phyloP scores from a whole-genome alignment of 371 early-diverging fungal species.

The Mucor plumbeus region DNA sequence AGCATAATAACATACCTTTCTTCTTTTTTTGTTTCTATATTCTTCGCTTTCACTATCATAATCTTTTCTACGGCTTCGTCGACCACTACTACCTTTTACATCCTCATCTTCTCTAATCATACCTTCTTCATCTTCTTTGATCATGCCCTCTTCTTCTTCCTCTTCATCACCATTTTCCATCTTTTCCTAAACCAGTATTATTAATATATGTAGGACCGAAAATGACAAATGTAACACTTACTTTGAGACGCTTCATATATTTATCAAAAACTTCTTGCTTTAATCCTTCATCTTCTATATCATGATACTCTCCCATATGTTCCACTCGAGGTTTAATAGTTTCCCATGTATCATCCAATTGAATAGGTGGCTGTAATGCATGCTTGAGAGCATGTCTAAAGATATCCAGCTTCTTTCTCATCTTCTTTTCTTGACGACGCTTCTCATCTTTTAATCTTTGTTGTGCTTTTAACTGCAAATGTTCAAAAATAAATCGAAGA shows the following conservation, averaged over 20 bases:
- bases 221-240: conserved; percentile 18
- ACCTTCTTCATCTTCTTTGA: conserved; percentile 42
- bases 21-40: conserved; percentile 28
- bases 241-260: conserved; percentile 70
- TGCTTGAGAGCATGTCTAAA: conserved; percentile 75
- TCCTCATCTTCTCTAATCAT: conserved; percentile 32
- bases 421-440: conserved; percentile 70
- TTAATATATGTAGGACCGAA: background rate
- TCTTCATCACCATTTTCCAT: conserved; percentile 36
- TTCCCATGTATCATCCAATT: conserved; percentile 72
- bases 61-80: conserved; percentile 31
- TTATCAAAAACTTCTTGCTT: conserved; percentile 80
- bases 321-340: conserved; percentile 61
- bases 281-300: conserved; percentile 66
- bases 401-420: conserved; percentile 75
- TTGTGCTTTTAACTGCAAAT: conserved; percentile 61
- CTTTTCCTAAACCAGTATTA: conserved; percentile 27
- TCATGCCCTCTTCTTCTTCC: conserved; percentile 44
- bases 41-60: conserved; percentile 35
- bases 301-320: conserved; percentile 63
- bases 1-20: conserved; percentile 23
- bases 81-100: conserved; percentile 13
- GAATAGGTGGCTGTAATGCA: conserved; percentile 61
- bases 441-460: conserved; percentile 75
- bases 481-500: conserved; percentile 30